phyloP scores from a whole-genome alignment of 768 basidiomycete species.

The Kwoniella mangroviensis region DNA sequence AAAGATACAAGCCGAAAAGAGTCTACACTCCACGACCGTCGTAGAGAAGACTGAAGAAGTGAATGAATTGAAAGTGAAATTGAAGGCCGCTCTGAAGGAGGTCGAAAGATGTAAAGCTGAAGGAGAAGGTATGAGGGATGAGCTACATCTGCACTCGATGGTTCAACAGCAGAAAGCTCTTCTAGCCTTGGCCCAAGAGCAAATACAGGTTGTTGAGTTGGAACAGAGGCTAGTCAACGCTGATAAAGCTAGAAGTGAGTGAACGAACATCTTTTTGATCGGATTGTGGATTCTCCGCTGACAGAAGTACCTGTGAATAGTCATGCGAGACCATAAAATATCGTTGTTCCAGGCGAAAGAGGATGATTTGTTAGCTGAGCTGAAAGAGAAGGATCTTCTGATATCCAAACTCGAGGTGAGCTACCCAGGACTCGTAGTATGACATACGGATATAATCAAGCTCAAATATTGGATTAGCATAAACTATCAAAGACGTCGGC shows the following conservation, averaged over 20 bases:
- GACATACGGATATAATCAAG: too few species aligned
- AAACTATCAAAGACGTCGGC: conserved; percentile 29
- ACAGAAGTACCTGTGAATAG: conserved; percentile 14
- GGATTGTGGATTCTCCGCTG: neutral
- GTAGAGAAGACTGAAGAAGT: conserved; percentile 11
- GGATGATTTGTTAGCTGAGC: conserved; percentile 36
- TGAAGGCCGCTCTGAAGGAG: conserved; percentile 24
- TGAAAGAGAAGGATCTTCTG: conserved; percentile 39
- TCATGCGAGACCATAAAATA: conserved; percentile 54
- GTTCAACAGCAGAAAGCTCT: conserved; percentile 46
- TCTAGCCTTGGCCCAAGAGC: conserved; percentile 44
- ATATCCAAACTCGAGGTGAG: conserved; percentile 39
- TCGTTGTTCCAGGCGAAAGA: conserved; percentile 45
- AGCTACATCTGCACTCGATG: conserved; percentile 44
- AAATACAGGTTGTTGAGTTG: conserved; percentile 48
- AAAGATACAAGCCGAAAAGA: conserved; percentile 20
- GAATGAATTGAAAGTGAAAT: neutral
- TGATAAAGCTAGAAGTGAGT: conserved; percentile 44
- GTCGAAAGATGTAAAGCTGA: conserved; percentile 37
- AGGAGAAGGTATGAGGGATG: conserved; percentile 44
- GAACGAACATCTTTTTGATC: neutral
- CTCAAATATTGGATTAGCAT: conserved; percentile 15
- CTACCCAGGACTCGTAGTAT: neutral
- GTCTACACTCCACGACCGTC: neutral
- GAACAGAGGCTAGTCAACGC: conserved; percentile 44